Evolutionary conservation across 2,329 filamentous ascomycete species (phyloP).

Genomic region (Diaporthe aspalathi): DNA sequence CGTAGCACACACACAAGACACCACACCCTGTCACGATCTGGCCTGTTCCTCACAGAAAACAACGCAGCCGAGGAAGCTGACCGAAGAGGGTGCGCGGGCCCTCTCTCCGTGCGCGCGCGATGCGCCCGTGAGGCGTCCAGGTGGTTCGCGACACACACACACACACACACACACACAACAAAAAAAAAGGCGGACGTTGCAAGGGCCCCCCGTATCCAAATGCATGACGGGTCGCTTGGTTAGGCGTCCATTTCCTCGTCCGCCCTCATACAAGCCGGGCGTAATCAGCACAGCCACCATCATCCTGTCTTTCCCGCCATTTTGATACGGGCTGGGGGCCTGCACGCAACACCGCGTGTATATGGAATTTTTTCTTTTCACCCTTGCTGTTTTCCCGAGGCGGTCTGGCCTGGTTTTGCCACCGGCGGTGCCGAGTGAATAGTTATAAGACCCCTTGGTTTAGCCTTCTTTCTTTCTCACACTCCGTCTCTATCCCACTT

Average conservation of each 20-base stretch:
- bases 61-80: background rate
- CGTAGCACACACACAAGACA: conserved; percentile 25
- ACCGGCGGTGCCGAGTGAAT: background rate
- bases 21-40: background rate
- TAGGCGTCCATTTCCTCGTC: background rate
- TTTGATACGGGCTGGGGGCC: background rate
- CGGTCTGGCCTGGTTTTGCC: conserved; percentile 11
- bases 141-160: conserved; percentile 29
- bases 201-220: too few relatives aligned
- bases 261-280: conserved; percentile 2
- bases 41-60: background rate
- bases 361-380: background rate
- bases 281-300: conserved; percentile 5
- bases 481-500: too few relatives aligned
- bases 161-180: too few relatives aligned
- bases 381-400: background rate
- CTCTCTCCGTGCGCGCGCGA: background rate
- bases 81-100: background rate
- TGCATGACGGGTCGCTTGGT: conserved; percentile 2
- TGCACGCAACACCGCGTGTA: background rate
- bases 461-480: background rate
- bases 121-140: conserved; percentile 11
- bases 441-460: background rate
- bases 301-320: background rate
- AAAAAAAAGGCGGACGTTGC: background rate